Evolutionary conservation across 108 stramenopile species (phyloP).

Genomic region (Pseudonitzschia delicatissima): DNA sequence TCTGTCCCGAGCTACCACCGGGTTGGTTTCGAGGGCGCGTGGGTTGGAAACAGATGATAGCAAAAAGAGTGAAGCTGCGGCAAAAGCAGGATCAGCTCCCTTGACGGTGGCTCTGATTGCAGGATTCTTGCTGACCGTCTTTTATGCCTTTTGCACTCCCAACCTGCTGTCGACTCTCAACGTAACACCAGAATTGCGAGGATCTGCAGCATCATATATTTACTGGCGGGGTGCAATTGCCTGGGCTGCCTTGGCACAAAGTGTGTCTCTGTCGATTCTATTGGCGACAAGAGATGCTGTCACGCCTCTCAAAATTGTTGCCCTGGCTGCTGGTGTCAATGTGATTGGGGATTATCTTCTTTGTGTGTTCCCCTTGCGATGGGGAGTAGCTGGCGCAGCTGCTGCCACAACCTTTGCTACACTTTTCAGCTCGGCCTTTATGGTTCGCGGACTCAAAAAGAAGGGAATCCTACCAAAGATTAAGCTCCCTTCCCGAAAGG

Average conservation of each 20-base stretch:
- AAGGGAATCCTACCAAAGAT: slow-evolving; percentile 56
- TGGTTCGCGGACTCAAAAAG: slow-evolving; percentile 50
- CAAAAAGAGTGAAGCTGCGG: slow-evolving; percentile 33
- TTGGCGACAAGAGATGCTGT: slow-evolving; percentile 76
- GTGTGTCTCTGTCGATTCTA: slow-evolving; percentile 48
- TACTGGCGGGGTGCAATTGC: slow-evolving; percentile 66
- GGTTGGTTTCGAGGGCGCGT: slow-evolving; percentile 68
- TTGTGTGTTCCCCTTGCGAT: slow-evolving; percentile 66
- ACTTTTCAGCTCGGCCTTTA: slow-evolving; percentile 57
- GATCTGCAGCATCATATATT: slow-evolving; percentile 59
- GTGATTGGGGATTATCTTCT: slow-evolving; percentile 64
- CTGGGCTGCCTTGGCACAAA: slow-evolving; percentile 71
- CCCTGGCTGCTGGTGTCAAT: slow-evolving; percentile 56
- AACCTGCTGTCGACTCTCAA: slow-evolving; percentile 43
- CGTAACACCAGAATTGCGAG: slow-evolving; percentile 46
- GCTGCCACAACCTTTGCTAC: slow-evolving; percentile 77
- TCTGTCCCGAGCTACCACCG: slow-evolving; percentile 73
- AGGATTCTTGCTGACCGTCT: slow-evolving; percentile 47
- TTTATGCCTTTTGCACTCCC: slow-evolving; percentile 69
- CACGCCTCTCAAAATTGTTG: slow-evolving; percentile 76
- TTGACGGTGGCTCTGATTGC: slow-evolving; percentile 53
- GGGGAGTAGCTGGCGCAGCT: slow-evolving; percentile 73
- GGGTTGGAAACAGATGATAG: slow-evolving; percentile 11
- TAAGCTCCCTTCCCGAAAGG: slow-evolving; percentile 49
- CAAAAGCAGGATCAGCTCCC: slow-evolving; percentile 58